Evolutionary conservation across 192 early-diverging fungal species (phyloP).

Genomic region (Gryganskiella cystojenkinii): DNA sequence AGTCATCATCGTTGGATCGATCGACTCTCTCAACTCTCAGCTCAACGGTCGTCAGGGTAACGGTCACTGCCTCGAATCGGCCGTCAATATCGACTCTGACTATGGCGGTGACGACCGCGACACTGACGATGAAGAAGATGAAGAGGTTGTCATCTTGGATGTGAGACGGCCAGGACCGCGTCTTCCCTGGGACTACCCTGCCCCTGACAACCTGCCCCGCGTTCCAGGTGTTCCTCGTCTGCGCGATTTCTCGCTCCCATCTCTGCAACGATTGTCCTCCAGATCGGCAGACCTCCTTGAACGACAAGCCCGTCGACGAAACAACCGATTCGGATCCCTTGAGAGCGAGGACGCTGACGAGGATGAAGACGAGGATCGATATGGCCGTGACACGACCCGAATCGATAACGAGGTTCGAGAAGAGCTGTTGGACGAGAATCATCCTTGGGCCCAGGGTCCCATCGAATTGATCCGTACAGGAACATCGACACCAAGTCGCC

Average conservation of each 20-base stretch:
- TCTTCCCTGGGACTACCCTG: slow-evolving; percentile 14
- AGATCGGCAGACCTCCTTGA: slow-evolving; percentile 25
- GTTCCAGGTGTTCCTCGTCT: slow-evolving; percentile 24
- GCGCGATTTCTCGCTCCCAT: slow-evolving; percentile 22
- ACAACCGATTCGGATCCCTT: slow-evolving; percentile 16
- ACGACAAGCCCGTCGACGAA: not conserved
- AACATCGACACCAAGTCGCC: slow-evolving; percentile 1
- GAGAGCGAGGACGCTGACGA: slow-evolving; percentile 36
- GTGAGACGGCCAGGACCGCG: slow-evolving; percentile 28
- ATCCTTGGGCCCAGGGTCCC: slow-evolving; percentile 41
- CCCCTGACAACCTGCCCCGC: slow-evolving; percentile 18
- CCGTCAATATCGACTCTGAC: too few species aligned
- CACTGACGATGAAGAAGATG: slow-evolving; percentile 17
- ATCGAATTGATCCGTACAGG: slow-evolving; percentile 20
- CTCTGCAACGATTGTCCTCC: slow-evolving; percentile 27
- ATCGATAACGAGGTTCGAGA: slow-evolving; percentile 42
- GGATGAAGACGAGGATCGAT: slow-evolving; percentile 17
- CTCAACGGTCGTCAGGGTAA: too few species aligned
- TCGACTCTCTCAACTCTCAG: too few species aligned
- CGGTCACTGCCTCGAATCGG: too few species aligned
- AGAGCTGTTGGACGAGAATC: slow-evolving; percentile 31
- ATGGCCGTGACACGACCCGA: slow-evolving; percentile 27
- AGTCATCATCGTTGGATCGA: too few species aligned
- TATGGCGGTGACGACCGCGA: too few species aligned
- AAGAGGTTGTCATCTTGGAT: slow-evolving; percentile 26